Evolutionary conservation across 306 rosid species (phyloP).

Genomic region (Prosopis cineraria): DNA sequence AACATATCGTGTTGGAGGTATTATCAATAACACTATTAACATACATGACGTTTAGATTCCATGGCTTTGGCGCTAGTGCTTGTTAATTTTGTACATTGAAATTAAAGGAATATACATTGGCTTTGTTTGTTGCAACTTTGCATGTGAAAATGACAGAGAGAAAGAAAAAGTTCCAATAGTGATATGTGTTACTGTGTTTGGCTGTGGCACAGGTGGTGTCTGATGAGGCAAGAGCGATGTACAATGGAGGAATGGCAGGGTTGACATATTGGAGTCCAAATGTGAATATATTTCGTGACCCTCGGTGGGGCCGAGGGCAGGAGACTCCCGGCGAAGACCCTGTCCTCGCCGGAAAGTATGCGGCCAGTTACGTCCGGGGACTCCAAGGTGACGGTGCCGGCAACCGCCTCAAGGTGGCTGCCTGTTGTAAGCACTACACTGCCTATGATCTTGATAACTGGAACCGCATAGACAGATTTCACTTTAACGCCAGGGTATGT

Average conservation of each 20-base stretch:
- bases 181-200: not conserved
- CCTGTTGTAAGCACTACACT: slow-evolving; percentile 91
- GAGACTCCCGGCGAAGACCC: slow-evolving; percentile 98
- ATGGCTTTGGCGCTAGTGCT: not conserved
- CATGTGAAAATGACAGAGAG: not conserved
- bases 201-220: slow-evolving; percentile 65
- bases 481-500: slow-evolving; percentile 86
- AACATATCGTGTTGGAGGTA: not conserved
- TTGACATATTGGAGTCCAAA: slow-evolving; percentile 94
- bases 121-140: not conserved
- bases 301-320: slow-evolving; percentile 96
- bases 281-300: slow-evolving; percentile 89
- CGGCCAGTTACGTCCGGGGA: slow-evolving; percentile 74
- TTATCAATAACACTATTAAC: not conserved
- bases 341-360: slow-evolving; percentile 60
- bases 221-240: slow-evolving; percentile 96
- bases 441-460: slow-evolving; percentile 97
- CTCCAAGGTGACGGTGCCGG: slow-evolving; percentile 71
- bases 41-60: slow-evolving; percentile 1
- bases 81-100: not conserved
- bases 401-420: slow-evolving; percentile 85
- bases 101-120: not conserved
- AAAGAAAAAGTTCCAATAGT: not conserved
- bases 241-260: slow-evolving; percentile 84
- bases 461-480: slow-evolving; percentile 77